These are phyloP conservation scores for Fusarium begoniae DNA, from an alignment of 2,329 filamentous ascomycete genomes.

Conservation along the genomic window DNA sequence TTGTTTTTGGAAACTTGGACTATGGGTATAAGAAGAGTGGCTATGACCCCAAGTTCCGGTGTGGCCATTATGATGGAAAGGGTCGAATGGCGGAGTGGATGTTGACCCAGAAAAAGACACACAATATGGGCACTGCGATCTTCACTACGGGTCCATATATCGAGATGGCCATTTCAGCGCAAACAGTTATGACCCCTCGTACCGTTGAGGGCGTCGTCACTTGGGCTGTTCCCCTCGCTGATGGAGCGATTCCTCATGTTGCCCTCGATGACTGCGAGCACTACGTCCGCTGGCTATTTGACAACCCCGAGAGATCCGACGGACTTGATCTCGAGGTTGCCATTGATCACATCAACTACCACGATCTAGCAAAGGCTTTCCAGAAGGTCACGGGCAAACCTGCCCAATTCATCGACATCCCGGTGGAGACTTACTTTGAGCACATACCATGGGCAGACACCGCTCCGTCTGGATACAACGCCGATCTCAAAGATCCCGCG, in stretches of 20 bases:
- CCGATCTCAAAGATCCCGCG: not conserved
- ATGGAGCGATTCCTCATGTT: constrained; percentile 7
- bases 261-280: constrained; percentile 24
- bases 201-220: constrained; percentile 12
- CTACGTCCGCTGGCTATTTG: constrained; percentile 19
- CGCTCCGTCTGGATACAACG: not conserved
- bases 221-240: constrained; percentile 7
- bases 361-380: constrained; percentile 4
- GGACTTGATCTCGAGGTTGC: constrained; percentile 22
- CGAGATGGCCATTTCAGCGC: not conserved
- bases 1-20: constrained; percentile 60
- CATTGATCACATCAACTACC: not conserved
- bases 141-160: constrained; percentile 26
- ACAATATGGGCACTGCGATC: not conserved
- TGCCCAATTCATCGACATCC: constrained; percentile 6
- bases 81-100: constrained; percentile 57
- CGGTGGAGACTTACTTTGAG: not conserved
- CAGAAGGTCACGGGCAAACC: constrained; percentile 16
- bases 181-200: not conserved
- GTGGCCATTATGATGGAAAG: constrained; percentile 60
- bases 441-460: fast-evolving
- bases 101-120: constrained; percentile 45
- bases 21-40: constrained; percentile 58
- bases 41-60: constrained; percentile 56
- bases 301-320: not conserved